These are phyloP conservation scores for Caryopteris hybrid DNA, from an alignment of 305 asterid species.

Conservation along the genomic window DNA sequence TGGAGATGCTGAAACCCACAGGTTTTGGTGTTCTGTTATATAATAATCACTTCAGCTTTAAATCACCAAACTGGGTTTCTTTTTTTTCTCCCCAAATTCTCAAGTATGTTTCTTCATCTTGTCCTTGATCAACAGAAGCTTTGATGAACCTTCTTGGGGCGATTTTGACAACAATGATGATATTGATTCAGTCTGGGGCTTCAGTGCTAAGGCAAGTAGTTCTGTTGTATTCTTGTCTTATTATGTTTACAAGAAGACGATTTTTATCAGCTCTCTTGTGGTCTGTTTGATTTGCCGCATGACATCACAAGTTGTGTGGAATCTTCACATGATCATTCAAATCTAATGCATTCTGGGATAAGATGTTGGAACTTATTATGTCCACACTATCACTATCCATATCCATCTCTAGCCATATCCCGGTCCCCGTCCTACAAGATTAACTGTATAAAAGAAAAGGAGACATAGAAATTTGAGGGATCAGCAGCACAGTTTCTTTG, in stretches of 20 bases:
- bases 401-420: neutral
- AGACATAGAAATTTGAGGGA: neutral
- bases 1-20: slow-evolving; percentile 61
- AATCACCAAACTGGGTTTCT: slow-evolving; percentile 5
- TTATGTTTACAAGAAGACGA: neutral
- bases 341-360: neutral
- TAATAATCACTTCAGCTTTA: slow-evolving; percentile 5
- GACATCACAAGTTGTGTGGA: neutral
- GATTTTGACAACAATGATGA: slow-evolving; percentile 85
- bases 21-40: slow-evolving; percentile 38
- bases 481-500: neutral
- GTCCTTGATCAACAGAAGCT: slow-evolving; percentile 47
- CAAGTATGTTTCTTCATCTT: slow-evolving; percentile 16
- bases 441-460: neutral
- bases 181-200: slow-evolving; percentile 97
- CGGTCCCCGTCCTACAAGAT: neutral
- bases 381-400: neutral
- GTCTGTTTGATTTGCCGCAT: neutral
- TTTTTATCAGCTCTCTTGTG: neutral
- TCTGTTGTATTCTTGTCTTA: neutral
- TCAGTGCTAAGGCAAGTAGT: slow-evolving; percentile 68
- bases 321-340: neutral
- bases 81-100: slow-evolving; percentile 8
- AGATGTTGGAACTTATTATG: neutral
- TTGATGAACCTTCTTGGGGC: slow-evolving; percentile 88